phyloP scores from a whole-genome alignment of 2,329 filamentous ascomycete species.

The Laburnicola sp. region DNA sequence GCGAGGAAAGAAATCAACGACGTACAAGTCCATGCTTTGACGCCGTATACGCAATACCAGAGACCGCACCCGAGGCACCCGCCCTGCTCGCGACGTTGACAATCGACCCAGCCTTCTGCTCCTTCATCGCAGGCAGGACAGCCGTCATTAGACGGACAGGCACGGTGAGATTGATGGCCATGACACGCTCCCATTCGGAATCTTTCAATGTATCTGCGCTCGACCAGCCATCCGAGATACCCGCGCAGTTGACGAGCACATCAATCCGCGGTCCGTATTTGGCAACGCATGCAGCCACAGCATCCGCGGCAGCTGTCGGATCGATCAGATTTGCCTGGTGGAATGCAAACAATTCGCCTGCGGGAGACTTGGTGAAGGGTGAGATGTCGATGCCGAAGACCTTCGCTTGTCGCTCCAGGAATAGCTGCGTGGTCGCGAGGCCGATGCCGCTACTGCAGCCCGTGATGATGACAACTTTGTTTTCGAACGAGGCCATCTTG shows the following conservation, averaged over 20 bases:
- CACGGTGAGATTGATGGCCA: slow-evolving; percentile 50
- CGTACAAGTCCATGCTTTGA: slow-evolving; percentile 50
- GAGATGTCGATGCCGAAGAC: slow-evolving; percentile 37
- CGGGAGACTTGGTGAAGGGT: slow-evolving; percentile 19
- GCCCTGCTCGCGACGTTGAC: slow-evolving; percentile 46
- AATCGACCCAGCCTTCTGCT: slow-evolving; percentile 46
- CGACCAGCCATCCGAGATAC: slow-evolving; percentile 49
- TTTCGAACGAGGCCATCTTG: slow-evolving; percentile 23
- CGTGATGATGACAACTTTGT: slow-evolving; percentile 34
- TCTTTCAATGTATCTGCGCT: slow-evolving; percentile 47
- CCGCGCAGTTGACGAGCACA: slow-evolving; percentile 52
- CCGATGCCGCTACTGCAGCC: slow-evolving; percentile 38
- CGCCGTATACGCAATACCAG: slow-evolving; percentile 53
- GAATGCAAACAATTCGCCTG: slow-evolving; percentile 25
- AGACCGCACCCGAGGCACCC: slow-evolving; percentile 43
- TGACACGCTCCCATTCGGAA: slow-evolving; percentile 46
- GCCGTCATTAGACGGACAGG: slow-evolving; percentile 52
- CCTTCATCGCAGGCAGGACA: slow-evolving; percentile 49
- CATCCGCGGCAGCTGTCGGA: slow-evolving; percentile 24
- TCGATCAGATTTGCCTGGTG: slow-evolving; percentile 29
- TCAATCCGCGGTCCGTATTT: slow-evolving; percentile 37
- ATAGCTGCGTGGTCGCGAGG: slow-evolving; percentile 30
- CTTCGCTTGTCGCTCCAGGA: slow-evolving; percentile 28
- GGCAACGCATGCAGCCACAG: slow-evolving; percentile 28
- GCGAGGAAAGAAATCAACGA: slow-evolving; percentile 1